Conservation (phyloP, 192 early-diverging fungal genomes). For the Obelidium mucronatum region DNA sequence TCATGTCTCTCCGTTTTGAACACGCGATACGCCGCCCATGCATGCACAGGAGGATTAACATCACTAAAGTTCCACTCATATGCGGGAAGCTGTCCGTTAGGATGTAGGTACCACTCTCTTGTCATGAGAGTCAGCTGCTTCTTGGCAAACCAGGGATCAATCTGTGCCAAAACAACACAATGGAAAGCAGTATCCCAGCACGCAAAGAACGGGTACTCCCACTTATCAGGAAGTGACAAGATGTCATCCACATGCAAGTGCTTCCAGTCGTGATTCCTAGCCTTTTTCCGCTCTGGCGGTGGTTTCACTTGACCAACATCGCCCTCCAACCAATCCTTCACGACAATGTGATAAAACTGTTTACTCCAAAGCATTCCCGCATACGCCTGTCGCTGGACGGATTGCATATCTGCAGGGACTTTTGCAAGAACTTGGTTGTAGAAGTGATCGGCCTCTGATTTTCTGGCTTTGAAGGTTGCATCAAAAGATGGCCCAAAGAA, state of each 20-base stretch:
- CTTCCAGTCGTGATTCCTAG: constrained; percentile 38
- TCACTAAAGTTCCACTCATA: constrained; percentile 49
- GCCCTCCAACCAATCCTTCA: constrained; percentile 44
- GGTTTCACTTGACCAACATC: constrained; percentile 38
- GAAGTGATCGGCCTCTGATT: constrained; percentile 43
- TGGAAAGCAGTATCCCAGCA: constrained; percentile 51
- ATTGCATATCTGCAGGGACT: constrained; percentile 29
- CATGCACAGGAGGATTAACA: constrained; percentile 43
- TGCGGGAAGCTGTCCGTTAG: constrained; percentile 45
- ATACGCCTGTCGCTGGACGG: constrained; percentile 43
- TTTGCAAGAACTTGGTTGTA: constrained; percentile 19
- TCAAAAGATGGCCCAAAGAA: constrained; percentile 31
- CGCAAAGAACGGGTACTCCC: constrained; percentile 50
- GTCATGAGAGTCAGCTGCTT: constrained; percentile 41
- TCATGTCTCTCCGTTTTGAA: constrained; percentile 38
- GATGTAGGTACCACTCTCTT: constrained; percentile 46
- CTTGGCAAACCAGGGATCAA: constrained; percentile 50
- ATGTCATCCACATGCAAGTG: constrained; percentile 49
- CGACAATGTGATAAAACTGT: constrained; percentile 42
- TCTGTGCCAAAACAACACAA: constrained; percentile 26
- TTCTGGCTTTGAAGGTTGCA: constrained; percentile 14
- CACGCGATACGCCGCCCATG: constrained; percentile 40
- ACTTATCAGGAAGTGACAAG: constrained; percentile 45
- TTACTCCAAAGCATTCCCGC: constrained; percentile 49
- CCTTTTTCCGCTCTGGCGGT: constrained; percentile 39